These are phyloP conservation scores for Cucurbita argyrosperma DNA, from an alignment of 306 rosid species.

Conservation along the genomic window DNA sequence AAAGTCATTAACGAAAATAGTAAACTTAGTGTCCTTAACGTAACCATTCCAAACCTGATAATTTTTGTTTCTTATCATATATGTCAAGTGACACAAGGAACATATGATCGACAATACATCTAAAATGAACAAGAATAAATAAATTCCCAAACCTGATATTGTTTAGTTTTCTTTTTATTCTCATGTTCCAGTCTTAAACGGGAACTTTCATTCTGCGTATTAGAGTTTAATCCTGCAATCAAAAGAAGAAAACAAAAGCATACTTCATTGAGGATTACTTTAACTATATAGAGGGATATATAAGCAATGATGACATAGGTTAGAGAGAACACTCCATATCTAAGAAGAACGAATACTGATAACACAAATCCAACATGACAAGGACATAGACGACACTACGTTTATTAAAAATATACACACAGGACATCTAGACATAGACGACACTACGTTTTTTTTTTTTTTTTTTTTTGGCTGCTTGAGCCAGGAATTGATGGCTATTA, in stretches of 20 bases:
- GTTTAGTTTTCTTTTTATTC: constrained; percentile 37
- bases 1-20: too few species aligned
- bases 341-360: too few species aligned
- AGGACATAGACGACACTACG: too few species aligned
- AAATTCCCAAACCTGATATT: constrained; percentile 44
- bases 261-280: background rate
- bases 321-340: background rate
- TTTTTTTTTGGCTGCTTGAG: too few species aligned
- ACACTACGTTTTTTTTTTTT: too few species aligned
- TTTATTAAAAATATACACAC: too few species aligned
- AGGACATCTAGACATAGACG: too few species aligned
- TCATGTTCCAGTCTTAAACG: constrained; percentile 34
- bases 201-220: constrained; percentile 44
- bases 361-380: too few species aligned
- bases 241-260: constrained; percentile 1
- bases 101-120: background rate
- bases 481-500: too few species aligned
- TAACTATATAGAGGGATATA: background rate
- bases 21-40: too few species aligned
- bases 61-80: background rate
- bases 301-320: background rate
- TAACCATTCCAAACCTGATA: too few species aligned
- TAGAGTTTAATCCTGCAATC: constrained; percentile 31
- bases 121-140: background rate
- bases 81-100: background rate